Conservation (phyloP, 805 yeast species). For the Kazachstania psychrophila region DNA sequence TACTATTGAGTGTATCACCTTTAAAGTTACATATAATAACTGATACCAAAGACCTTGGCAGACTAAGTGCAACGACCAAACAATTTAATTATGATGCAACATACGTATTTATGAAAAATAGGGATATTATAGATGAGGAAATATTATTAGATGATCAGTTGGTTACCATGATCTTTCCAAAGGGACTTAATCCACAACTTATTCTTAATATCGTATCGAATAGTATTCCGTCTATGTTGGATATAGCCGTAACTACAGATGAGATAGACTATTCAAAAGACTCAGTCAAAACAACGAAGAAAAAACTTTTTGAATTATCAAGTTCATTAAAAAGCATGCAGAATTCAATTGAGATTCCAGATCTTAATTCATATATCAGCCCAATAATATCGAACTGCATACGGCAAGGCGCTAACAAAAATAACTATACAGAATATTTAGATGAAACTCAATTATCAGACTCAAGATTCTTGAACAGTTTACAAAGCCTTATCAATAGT, state of each 20-base stretch:
- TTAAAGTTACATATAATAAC: too few relatives aligned
- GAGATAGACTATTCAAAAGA: slow-evolving; percentile 19
- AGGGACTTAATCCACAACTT: slow-evolving; percentile 33
- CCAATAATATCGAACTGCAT: slow-evolving; percentile 38
- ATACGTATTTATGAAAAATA: slow-evolving; percentile 37
- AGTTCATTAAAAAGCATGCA: slow-evolving; percentile 58
- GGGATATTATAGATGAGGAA: slow-evolving; percentile 23
- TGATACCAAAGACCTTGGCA: too few relatives aligned
- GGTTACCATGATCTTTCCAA: slow-evolving; percentile 31
- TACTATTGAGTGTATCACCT: too few relatives aligned
- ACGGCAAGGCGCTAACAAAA: slow-evolving; percentile 25
- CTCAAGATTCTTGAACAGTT: slow-evolving; percentile 48
- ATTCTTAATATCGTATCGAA: slow-evolving; percentile 50
- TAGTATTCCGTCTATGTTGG: slow-evolving; percentile 66
- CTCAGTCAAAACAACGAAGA: slow-evolving; percentile 41
- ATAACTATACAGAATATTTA: slow-evolving; percentile 23
- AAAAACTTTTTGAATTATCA: slow-evolving; percentile 59
- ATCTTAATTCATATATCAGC: slow-evolving; percentile 45
- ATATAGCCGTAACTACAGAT: slow-evolving; percentile 29
- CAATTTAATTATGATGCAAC: too few relatives aligned
- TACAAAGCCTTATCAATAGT: slow-evolving; percentile 60
- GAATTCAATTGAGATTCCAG: slow-evolving; percentile 60
- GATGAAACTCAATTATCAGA: slow-evolving; percentile 38
- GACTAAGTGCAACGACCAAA: too few relatives aligned
- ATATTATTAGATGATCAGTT: slow-evolving; percentile 28